Conservation (phyloP, 805 yeast genomes). For the Monosporozyma solicola region DNA sequence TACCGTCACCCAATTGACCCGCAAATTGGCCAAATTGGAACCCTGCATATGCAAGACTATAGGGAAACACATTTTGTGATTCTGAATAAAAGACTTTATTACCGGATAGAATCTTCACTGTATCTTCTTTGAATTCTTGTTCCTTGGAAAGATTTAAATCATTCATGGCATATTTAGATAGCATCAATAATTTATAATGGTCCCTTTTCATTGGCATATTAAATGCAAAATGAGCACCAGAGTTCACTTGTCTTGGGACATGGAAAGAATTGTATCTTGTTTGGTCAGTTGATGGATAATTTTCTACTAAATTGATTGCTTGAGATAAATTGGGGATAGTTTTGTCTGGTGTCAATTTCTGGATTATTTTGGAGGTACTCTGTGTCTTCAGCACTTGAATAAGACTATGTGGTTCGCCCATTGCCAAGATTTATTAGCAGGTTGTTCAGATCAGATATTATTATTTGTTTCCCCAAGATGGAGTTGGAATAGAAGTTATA, state of each 20-base stretch:
- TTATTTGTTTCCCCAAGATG: no score
- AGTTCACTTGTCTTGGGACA: conserved; percentile 40
- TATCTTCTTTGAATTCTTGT: conserved; percentile 31
- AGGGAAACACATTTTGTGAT: conserved; percentile 52
- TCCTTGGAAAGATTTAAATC: conserved; percentile 45
- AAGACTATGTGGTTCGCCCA: neutral
- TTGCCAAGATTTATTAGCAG: neutral
- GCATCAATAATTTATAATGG: conserved; percentile 44
- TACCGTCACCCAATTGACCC: conserved; percentile 94
- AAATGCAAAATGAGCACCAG: conserved; percentile 65
- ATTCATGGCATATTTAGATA: conserved; percentile 49
- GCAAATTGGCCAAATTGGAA: conserved; percentile 95
- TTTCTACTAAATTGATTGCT: conserved; percentile 24
- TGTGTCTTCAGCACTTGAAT: conserved; percentile 17
- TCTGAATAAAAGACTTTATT: conserved; percentile 34
- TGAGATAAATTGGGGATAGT: conserved; percentile 23
- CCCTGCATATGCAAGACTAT: conserved; percentile 90
- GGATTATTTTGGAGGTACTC: conserved; percentile 19
- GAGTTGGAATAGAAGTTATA: no score
- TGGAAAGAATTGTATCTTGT: conserved; percentile 29
- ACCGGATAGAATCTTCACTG: conserved; percentile 55
- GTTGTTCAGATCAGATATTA: no score
- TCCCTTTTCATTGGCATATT: conserved; percentile 56
- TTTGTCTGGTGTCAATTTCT: conserved; percentile 23
- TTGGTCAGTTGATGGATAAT: conserved; percentile 13